These are phyloP conservation scores for Chlamydomonas sp. DNA, from an alignment of 139 green algal species.

Conservation along the genomic window DNA sequence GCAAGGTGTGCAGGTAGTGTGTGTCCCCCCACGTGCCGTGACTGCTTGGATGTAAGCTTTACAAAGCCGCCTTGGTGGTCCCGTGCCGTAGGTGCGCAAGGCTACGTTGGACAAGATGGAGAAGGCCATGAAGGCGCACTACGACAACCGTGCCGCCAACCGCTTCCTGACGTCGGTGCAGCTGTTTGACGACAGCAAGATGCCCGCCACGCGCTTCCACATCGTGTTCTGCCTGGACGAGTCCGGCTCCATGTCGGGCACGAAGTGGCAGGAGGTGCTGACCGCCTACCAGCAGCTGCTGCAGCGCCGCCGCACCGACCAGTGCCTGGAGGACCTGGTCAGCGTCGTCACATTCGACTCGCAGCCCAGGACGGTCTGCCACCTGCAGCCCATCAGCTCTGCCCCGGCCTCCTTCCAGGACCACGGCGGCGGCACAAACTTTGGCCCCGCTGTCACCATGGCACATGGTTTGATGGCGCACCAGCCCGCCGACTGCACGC, in stretches of 20 bases:
- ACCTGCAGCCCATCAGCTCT: neutral
- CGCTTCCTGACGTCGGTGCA: conserved; percentile 18
- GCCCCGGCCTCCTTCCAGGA: neutral
- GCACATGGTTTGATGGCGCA: neutral
- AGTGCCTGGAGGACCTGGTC: conserved; percentile 40
- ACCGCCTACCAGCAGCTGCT: conserved; percentile 44
- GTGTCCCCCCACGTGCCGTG: no score
- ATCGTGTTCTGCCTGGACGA: conserved; percentile 59
- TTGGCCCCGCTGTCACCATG: conserved; percentile 17
- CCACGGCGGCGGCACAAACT: conserved; percentile 34
- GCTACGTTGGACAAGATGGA: neutral
- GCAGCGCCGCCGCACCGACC: conserved; percentile 33
- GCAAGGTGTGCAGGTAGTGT: no score
- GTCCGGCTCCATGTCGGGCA: conserved; percentile 44
- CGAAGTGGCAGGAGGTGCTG: conserved; percentile 42
- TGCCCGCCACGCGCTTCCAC: conserved; percentile 48
- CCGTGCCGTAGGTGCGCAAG: neutral
- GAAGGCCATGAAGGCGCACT: conserved; percentile 22
- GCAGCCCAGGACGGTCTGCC: neutral
- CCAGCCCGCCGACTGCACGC: conserved; percentile 37
- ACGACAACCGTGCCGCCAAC: conserved; percentile 29
- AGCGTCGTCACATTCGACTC: conserved; percentile 45
- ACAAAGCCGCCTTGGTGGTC: no score
- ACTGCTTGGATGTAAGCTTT: no score
- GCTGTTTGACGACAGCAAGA: conserved; percentile 41